A percentile compares a stretch with the other conserved stretches of the same genome.
phyloP scores from a whole-genome alignment of 768 basidiomycete genomes.

The Amyloporia xantha region DNA sequence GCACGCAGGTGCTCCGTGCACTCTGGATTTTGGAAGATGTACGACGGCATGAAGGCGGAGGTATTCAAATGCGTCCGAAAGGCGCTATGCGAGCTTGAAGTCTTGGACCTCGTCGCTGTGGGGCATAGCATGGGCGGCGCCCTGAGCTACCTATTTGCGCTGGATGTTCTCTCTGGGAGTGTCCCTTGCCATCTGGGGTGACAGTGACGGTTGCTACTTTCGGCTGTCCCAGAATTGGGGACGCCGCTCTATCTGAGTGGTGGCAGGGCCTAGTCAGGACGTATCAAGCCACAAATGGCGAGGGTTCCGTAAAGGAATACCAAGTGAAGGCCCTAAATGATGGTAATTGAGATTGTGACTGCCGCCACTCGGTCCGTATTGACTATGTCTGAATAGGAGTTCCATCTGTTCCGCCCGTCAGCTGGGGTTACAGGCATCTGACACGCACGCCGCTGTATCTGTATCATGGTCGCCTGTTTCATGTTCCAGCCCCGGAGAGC shows the following conservation, averaged over 20 bases:
- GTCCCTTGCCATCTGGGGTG: conserved; percentile 23
- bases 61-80: conserved; percentile 33
- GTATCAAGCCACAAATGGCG: conserved; percentile 31
- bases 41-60: conserved; percentile 32
- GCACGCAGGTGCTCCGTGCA: conserved; percentile 35
- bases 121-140: conserved; percentile 56
- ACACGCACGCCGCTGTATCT: conserved; percentile 43
- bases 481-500: conserved; percentile 36
- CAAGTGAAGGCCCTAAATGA: conserved; percentile 52
- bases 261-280: conserved; percentile 33
- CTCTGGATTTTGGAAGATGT: conserved; percentile 49
- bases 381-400: conserved; percentile 34
- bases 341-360: conserved; percentile 28
- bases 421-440: conserved; percentile 49
- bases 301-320: conserved; percentile 36
- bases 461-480: conserved; percentile 40
- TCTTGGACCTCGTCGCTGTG: conserved; percentile 40
- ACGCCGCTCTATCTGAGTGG: conserved; percentile 33
- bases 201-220: conserved; percentile 40
- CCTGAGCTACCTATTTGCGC: conserved; percentile 42
- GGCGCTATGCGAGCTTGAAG: conserved; percentile 29
- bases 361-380: background rate
- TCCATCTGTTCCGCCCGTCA: conserved; percentile 46
- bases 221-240: conserved; percentile 46
- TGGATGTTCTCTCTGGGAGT: conserved; percentile 37